Evolutionary conservation across 177 flowering plant species (phyloP), one percentile per base, ranked within the genome.

Genomic region (Tripterygium wilfordii): DNA sequence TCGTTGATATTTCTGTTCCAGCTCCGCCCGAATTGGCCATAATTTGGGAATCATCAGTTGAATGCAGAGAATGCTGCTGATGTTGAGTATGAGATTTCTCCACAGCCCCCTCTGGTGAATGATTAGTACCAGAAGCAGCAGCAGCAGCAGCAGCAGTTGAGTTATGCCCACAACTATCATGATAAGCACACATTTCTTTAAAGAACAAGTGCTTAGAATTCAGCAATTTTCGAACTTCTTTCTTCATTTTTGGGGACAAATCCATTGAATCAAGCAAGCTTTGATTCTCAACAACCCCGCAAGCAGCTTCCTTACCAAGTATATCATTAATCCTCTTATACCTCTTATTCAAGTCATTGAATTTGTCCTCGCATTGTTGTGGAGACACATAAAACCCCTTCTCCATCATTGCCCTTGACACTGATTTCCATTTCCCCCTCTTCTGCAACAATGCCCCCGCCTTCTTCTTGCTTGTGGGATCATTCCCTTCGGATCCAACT

Each of bases 371-470:
- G 49, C 97, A 89, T 48, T 89, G 97, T 59, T 89, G 97, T 1
- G 96, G 96, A 1, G 97, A 89, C 10, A 89, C 97, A 58, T 62
- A 80, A 32, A 77, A 89, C 38, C 96, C 90, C 41, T 74, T 87
- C 69, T 89, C 97, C 98, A 85, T 79, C 98, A 91, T 91, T 3
- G 96, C 95, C 47, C 74, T 54, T 4, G 96, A 91, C 15, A 91
- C 96, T 6, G 98, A 88, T 51, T 91, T 91, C 98, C 98, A 91
- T 36, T 88, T 91, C 63, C 98, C 98, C 52, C 88, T 91, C 80
- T 88, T 91, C 78, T 91, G 96, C 54, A 80, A 42, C 49, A 79
- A 32, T 17, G 72, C 82, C 2, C 81, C 79, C 8, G 61, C 26
- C 42, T 68, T 74, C 56, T 80, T 80, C 73, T 81, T 79, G 16